phyloP scores from a whole-genome alignment of 768 basidiomycete species.

The Panus rudis region DNA sequence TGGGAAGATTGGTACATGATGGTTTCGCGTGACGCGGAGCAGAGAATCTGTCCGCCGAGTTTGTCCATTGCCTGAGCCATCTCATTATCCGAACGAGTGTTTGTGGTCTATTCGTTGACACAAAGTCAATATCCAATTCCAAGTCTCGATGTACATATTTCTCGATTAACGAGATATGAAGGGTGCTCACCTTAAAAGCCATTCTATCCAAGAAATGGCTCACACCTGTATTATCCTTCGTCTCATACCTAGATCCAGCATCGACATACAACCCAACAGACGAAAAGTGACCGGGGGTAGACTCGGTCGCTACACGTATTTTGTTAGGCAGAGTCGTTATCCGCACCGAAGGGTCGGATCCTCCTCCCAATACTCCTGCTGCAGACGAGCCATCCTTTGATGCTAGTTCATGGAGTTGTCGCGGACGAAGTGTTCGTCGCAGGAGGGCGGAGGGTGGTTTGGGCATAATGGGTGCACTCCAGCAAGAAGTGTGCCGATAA shows the following conservation, averaged over 20 bases:
- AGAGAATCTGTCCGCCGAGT: constrained; percentile 88
- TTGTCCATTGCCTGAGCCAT: constrained; percentile 78
- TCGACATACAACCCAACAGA: constrained; percentile 91
- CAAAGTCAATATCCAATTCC: background rate
- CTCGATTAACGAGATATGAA: no score
- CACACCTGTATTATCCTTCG: constrained; percentile 60
- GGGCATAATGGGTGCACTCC: constrained; percentile 18
- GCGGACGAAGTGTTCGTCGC: constrained; percentile 4
- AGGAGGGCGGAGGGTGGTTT: constrained; percentile 13
- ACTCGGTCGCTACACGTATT: constrained; percentile 86
- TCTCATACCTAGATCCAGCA: constrained; percentile 89
- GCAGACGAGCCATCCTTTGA: constrained; percentile 28
- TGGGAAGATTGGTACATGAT: constrained; percentile 99
- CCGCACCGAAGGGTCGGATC: constrained; percentile 34
- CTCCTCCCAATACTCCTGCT: background rate
- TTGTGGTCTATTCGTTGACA: constrained; percentile 61
- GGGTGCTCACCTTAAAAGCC: constrained; percentile 86
- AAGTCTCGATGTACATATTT: no score
- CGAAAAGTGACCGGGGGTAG: constrained; percentile 89
- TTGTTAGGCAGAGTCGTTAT: constrained; percentile 89
- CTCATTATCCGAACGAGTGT: constrained; percentile 59
- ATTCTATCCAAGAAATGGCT: constrained; percentile 92
- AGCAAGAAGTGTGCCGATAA: no score
- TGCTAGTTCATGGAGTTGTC: constrained; percentile 3
- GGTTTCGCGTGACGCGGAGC: constrained; percentile 84